Base-by-base conservation (phyloP, 1,284 basidiomycete species). In the Rhodotorula sp. region DNA sequence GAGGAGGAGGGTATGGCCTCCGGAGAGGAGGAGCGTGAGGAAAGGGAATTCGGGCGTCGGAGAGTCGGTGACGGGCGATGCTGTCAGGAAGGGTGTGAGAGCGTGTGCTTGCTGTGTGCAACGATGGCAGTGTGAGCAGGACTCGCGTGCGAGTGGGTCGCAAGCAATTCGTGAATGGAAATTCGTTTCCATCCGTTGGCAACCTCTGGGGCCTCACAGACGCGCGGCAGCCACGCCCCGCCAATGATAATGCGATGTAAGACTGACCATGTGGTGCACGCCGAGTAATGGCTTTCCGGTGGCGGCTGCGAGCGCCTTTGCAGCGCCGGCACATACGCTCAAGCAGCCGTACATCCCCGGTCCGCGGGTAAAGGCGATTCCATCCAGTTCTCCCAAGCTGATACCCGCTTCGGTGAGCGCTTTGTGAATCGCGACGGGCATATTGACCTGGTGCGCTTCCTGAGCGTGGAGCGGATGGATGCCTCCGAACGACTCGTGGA, bases 341-440 rank as follows among this genome's bases (percentile, higher is more conserved):
- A 97, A 85, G 80, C 91, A 94, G 1, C 90, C 90, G 5, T 85
- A 85, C 81, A 95, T 92, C 3, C 91, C 93, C 66, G 95, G 94
- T 16, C 93, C 94, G 76, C 92, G 85, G 0, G 94, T 97, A 79
- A 91, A 95, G 0, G 94, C 94, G 56, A 97, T 86, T 0, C 91
- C 93, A 77, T 95, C 89, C 16, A 97, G 83, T 52, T 92, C 87
- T 3, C 81, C 79, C 48, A 90, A 81, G 29, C 81, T 79, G 43
- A 92, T 69, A 0, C 84, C 81, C 0, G 92, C 89, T 56, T 91
- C 87, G 0, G 79, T 71, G 23, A 97, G 83, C 0, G 93, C 92
- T 68, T 82, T 83, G 49, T 81, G 81, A 59, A 96, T 87, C 2
- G 90, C 93, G 46, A 83, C 78, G 16, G 93, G 93, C 86, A 97